Evolutionary conservation across 2,329 filamentous ascomycete species (phyloP), one percentile per base, ranked within the genome.

Genomic region (Botrytis elliptica): DNA sequence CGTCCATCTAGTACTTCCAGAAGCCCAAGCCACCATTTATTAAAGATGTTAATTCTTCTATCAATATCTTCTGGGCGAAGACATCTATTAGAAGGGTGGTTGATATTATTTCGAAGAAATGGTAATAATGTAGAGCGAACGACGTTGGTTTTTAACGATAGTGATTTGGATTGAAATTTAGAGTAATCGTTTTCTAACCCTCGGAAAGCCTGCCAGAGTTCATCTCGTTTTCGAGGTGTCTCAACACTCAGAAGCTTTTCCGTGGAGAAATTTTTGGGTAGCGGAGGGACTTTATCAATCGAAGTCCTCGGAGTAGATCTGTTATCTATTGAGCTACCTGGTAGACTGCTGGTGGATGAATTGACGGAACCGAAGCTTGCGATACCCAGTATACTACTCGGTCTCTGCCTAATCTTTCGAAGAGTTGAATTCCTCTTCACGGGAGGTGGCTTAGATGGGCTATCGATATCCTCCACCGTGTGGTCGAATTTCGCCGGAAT

Each of bases 1-100:
- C 87, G 87, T 60, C 91, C 90, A 79, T 91, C 88, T 38, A 93
- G 85, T 81, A 92, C 88, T 75, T 92, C 91, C 59, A 93, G 81
- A 65, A 93, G 82, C 2, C 88, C 90, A 57, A 86, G 90, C 91
- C 91, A 93, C 91, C 91, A 93, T 79, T 91, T 92, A 80, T 93
- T 92, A 72, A 93, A 83, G 69, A 92, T 91, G 72, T 88, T 90
- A 4, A 89, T 85, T 66, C 91, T 86, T 46, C 90, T 85, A 78
- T 93, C 91, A 55, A 93, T 83, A 79, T 93, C 91, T 83, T 93
- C 91, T 0, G 90, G 86, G 44, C 90, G 84, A 38, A 93, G 83
- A 49, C 82, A 84, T 76, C 85, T 85, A 76, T 86, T 89, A 10
- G 90, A 91, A 7, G 87, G 82, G 77, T 91, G 89, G 14, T 85